Evolutionary conservation across 2,329 filamentous ascomycete genomes (phyloP), one percentile per base, ranked within the genome.

Genomic region (Phialophora verrucosa): DNA sequence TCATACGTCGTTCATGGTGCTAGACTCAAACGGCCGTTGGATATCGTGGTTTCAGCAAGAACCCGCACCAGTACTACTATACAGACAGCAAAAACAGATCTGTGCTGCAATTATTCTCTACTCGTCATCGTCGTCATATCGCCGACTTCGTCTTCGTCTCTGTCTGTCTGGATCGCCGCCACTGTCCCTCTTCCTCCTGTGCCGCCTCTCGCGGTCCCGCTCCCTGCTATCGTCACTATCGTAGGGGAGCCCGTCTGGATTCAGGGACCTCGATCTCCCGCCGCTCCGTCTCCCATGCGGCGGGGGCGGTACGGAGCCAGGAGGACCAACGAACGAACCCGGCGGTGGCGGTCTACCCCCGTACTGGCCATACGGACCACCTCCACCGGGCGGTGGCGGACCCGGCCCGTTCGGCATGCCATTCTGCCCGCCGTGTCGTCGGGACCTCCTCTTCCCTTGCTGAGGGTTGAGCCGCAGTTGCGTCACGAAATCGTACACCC

Each of bases 401-500:
- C 25, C 27, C 1, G 57, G 57, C 29, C 57, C 57, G 8, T 50
- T 59, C 57, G 57, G 59, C 59, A 17, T 7, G 7, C 59, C 59
- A 23, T 61, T 61, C 12, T 61, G 47, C 8, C 56, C 60, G 25
- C 65, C 58, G 25, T 65, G 59, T 23, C 65, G 47, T 55, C 63
- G 63, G 14, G 65, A 66, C 56, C 65, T 42, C 55, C 70, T 64
- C 62, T 71, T 71, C 10, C 66, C 66, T 51, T 61, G 66, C 17
- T 47, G 62, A 8, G 32, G 25, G 8, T 56, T 67, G 59, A 62
- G 63, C 20, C 64, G 59, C 50, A 70, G 51, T n/a, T 68, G 62
- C 17, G 55, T 57, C 11, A 70, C 62, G 53, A 69, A 73, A 17
- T 71, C 70, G 14, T 72, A 64, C 10, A 72, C 68, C 12, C 62